Percentiles rank a stretch among this genome's conserved stretches.
Conservation (phyloP, 2,329 filamentous ascomycete species). For the Penicillium sp. region DNA sequence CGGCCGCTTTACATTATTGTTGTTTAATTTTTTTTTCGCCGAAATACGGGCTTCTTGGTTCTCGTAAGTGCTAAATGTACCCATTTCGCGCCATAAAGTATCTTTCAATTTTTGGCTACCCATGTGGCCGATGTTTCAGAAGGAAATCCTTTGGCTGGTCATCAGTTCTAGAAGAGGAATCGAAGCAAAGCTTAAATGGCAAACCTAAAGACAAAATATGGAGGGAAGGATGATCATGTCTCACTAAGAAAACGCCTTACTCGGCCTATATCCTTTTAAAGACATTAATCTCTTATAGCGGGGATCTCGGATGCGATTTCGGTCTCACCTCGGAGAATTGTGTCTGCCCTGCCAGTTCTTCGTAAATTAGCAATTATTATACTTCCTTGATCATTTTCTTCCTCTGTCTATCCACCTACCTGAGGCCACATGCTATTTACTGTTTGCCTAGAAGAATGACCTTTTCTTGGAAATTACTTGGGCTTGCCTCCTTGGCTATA, state of each 20-base stretch:
- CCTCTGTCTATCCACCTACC: neutral
- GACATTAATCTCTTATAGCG: neutral
- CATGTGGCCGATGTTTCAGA: neutral
- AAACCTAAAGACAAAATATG: neutral
- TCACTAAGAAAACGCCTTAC: neutral
- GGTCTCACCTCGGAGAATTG: neutral
- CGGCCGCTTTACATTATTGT: neutral
- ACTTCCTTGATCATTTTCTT: neutral
- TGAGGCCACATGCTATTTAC: neutral
- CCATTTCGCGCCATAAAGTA: neutral
- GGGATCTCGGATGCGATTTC: neutral
- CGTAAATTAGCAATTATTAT: neutral
- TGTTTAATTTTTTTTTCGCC: neutral
- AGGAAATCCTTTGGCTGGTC: neutral
- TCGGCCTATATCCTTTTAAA: neutral
- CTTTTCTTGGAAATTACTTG: neutral
- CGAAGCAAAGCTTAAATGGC: neutral
- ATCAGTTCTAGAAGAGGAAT: neutral
- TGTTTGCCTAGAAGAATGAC: neutral
- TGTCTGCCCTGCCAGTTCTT: neutral
- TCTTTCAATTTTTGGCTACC: too few species aligned
- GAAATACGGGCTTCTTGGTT: neutral
- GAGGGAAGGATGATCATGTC: neutral
- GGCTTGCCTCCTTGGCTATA: neutral
- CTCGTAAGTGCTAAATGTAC: neutral